These are phyloP conservation scores for Helicocarpus griseus DNA, from an alignment of 2,329 filamentous ascomycete species.

Conservation along the genomic window DNA sequence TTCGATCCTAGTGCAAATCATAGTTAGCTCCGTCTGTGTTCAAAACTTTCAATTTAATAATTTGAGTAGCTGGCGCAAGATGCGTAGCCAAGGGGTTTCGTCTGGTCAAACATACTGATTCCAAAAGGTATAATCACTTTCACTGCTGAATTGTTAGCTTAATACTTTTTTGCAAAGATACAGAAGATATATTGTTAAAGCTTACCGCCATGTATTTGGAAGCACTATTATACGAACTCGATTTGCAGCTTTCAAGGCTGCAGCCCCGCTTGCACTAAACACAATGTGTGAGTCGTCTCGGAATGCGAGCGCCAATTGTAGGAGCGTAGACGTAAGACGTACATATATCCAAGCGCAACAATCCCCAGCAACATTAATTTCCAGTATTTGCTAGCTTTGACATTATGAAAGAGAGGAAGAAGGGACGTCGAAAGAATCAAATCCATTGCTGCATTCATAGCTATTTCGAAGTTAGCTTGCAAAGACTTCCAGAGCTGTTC, in stretches of 20 bases:
- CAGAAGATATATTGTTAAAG: not conserved
- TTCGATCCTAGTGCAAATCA: constrained; percentile 25
- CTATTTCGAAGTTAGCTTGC: constrained; percentile 15
- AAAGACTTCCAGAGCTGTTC: not conserved
- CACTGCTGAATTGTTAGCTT: constrained; percentile 8
- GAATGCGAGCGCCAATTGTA: too few species aligned
- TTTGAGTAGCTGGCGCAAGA: not conserved
- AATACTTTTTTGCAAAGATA: not conserved
- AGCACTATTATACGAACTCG: constrained; percentile 26
- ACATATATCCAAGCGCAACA: constrained; percentile 36
- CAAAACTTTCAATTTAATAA: not conserved
- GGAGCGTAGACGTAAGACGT: constrained; percentile 8
- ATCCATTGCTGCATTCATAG: constrained; percentile 27
- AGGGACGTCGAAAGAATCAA: constrained; percentile 36
- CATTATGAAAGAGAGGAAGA: constrained; percentile 32
- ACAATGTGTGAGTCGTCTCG: not conserved
- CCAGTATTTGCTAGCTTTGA: constrained; percentile 32
- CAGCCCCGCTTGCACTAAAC: constrained; percentile 30
- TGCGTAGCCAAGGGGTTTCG: not conserved
- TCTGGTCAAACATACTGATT: constrained; percentile 10
- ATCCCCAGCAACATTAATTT: constrained; percentile 33
- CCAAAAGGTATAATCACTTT: constrained; percentile 13
- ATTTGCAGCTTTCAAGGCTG: constrained; percentile 31
- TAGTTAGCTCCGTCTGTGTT: not conserved
- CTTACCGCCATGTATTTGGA: constrained; percentile 27